Evolutionary conservation across 2,329 filamentous ascomycete genomes (phyloP), one percentile per base, ranked within the genome.

Genomic region (Diaporthe ampelina): DNA sequence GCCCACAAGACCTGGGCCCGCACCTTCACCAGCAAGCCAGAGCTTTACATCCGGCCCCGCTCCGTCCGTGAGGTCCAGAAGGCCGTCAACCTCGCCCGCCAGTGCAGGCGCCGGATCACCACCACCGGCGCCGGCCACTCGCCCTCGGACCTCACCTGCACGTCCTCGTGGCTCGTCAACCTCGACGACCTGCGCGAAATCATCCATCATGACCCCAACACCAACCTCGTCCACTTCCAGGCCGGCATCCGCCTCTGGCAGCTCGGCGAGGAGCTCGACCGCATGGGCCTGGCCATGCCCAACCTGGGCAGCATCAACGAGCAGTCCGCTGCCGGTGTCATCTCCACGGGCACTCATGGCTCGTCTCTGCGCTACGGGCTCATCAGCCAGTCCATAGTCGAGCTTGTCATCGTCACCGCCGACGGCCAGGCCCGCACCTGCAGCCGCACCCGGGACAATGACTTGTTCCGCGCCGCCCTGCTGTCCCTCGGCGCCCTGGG

Each of bases 241-340:
- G 93, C 94, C n/a, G 97, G 97, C 21, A 98, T 98, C 77, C 90
- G 96, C 26, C 86, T 99, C 75, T 91, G 91, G 78, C 86, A 92
- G 75, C 86, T 99, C 73, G 93, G 95, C 76, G 88, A 90, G 57
- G 90, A 91, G 79, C 91, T 98, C 43, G 94, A 94, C 77, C 88
- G 89, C 72, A 84, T 92, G 79, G 95, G 94, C 0, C 88, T 98
- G 76, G 95, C 95, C 2, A 93, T 99, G 90, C 94, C 94, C 37
- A 98, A 97, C 82, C 86, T 98, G 59, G 97, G 97, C 48, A 98
- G 95, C 82, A 99, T 99, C 84, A 95, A 98, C 82, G 91, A 95
- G 79, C 97, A 99, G 87, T 97, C 94, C 74, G 92, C 98, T 76
- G 95, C 94, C 1, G 97, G 97, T 37, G 95, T 95, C 19, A 97